Conservation (phyloP, 257 asterid species). For the Fraxinus excelsior region DNA sequence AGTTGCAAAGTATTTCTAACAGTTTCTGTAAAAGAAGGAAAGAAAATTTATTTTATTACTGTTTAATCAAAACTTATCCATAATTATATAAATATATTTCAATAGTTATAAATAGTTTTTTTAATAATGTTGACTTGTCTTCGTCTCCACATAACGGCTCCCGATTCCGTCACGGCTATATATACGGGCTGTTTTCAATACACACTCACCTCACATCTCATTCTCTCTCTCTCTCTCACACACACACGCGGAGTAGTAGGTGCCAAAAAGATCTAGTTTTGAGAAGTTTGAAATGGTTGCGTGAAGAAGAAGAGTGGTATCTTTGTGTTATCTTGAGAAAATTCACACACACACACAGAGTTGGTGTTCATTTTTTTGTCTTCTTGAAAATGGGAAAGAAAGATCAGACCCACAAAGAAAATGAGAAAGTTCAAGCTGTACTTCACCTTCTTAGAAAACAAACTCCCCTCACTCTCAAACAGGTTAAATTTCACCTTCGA, state of each 20-base stretch:
- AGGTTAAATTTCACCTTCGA: slow-evolving; percentile 49
- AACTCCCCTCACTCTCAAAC: slow-evolving; percentile 75
- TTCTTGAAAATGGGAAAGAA: slow-evolving; percentile 62
- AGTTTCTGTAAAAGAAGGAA: no score
- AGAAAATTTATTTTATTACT: no score
- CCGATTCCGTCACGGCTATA: slow-evolving; percentile 56
- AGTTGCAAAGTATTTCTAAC: no score
- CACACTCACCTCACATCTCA: slow-evolving; percentile 23
- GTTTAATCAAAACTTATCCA: no score
- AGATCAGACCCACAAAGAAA: slow-evolving; percentile 63
- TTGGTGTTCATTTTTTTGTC: slow-evolving; percentile 10
- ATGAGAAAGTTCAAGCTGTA: slow-evolving; percentile 63
- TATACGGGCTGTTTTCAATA: slow-evolving; percentile 40
- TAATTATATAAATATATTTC: background rate
- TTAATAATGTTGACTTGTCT: slow-evolving; percentile 10
- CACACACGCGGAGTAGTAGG: slow-evolving; percentile 3
- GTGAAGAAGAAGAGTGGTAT: slow-evolving; percentile 66
- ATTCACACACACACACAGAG: slow-evolving; percentile 18
- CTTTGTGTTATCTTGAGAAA: slow-evolving; percentile 50
- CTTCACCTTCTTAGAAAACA: slow-evolving; percentile 71
- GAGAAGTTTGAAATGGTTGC: slow-evolving; percentile 60
- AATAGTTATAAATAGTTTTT: background rate
- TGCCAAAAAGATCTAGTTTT: slow-evolving; percentile 6
- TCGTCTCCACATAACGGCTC: slow-evolving; percentile 34
- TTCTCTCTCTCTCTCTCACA: slow-evolving; percentile 31